These are phyloP conservation scores for Thermoascus crustaceus DNA, from an alignment of 2,329 filamentous ascomycete species.

Conservation along the genomic window DNA sequence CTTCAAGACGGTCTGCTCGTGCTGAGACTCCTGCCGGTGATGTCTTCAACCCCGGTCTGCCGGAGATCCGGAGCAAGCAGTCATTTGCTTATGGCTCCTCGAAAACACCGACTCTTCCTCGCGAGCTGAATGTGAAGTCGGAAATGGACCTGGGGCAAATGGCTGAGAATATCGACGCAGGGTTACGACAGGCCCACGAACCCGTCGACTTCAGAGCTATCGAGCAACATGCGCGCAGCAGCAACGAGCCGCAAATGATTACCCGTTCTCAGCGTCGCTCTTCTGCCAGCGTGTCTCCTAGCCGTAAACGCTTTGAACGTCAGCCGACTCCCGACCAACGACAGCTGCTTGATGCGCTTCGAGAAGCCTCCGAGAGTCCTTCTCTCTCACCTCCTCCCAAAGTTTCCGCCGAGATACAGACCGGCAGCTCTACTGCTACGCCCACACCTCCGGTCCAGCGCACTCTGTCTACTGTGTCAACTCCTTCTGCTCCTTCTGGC, in stretches of 20 bases:
- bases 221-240: slow-evolving; percentile 7
- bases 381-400: slow-evolving; percentile 9
- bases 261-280: background rate
- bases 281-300: slow-evolving; percentile 11
- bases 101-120: slow-evolving; percentile 27
- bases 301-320: slow-evolving; percentile 16
- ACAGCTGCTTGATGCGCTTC: slow-evolving; percentile 22
- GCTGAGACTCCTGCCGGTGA: slow-evolving; percentile 11
- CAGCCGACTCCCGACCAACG: slow-evolving; percentile 28
- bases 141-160: slow-evolving; percentile 24
- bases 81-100: slow-evolving; percentile 36
- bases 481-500: slow-evolving; percentile 17
- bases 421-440: slow-evolving; percentile 20
- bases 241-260: slow-evolving; percentile 3
- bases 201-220: slow-evolving; percentile 8
- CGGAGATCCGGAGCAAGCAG: slow-evolving; percentile 30
- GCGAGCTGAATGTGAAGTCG: slow-evolving; percentile 23
- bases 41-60: slow-evolving; percentile 23
- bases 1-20: slow-evolving; percentile 7
- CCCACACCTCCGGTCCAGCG: slow-evolving; percentile 27
- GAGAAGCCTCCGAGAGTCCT: slow-evolving; percentile 16
- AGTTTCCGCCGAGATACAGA: slow-evolving; percentile 1
- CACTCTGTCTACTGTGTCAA: slow-evolving; percentile 25
- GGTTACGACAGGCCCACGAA: slow-evolving; percentile 16
- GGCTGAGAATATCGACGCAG: slow-evolving; percentile 25